phyloP scores from a whole-genome alignment of 2,329 filamentous ascomycete genomes.

The Trichoderma sp. region DNA sequence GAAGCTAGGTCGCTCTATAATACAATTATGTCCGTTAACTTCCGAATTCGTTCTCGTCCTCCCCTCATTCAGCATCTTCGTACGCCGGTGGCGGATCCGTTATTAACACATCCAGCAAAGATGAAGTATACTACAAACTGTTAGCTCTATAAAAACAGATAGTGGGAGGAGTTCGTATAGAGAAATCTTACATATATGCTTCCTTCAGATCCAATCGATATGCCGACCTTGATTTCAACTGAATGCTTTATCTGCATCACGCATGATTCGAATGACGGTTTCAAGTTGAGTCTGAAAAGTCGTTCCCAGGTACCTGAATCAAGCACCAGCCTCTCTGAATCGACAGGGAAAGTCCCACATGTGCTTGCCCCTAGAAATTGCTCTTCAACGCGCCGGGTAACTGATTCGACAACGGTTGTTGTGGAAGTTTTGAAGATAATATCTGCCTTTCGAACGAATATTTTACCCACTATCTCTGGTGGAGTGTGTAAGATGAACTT shows the following conservation, averaged over 20 bases:
- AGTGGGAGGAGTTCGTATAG: not conserved
- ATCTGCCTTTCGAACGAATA: not conserved
- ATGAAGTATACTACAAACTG: not conserved
- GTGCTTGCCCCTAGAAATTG: not conserved
- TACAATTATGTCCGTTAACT: not conserved
- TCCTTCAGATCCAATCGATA: not conserved
- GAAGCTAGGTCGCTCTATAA: not conserved
- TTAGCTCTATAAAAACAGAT: not conserved
- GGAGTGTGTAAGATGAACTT: not conserved
- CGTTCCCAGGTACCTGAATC: not conserved
- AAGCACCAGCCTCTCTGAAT: not conserved
- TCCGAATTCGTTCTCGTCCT: not conserved
- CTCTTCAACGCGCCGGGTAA: not conserved
- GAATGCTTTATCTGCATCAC: constrained; percentile 2
- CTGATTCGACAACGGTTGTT: not conserved
- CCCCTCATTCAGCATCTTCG: not conserved
- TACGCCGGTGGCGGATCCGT: not conserved
- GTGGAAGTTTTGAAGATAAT: not conserved
- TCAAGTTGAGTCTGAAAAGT: not conserved
- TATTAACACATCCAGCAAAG: not conserved
- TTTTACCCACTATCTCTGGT: not conserved
- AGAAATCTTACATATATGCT: not conserved
- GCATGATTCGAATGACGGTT: constrained; percentile 2
- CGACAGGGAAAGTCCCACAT: not conserved
- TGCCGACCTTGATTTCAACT: not conserved